A percentile compares a stretch with the other conserved stretches of the same genome.
Conservation (phyloP, 1,284 basidiomycete species). For the Porphyrellus sp. region DNA sequence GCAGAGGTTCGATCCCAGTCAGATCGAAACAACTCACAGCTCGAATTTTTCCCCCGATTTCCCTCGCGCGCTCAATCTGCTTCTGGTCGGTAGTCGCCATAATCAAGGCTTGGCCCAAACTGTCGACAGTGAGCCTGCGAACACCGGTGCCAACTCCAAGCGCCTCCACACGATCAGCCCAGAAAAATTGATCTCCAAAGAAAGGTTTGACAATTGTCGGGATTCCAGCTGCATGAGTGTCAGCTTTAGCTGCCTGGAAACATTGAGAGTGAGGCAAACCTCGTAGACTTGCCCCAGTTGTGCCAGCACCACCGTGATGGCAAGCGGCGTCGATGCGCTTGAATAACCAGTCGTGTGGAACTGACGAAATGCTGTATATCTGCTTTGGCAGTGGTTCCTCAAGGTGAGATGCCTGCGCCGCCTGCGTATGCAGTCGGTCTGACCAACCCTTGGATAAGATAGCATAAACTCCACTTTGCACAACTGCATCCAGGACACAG, state of each 20-base stretch:
- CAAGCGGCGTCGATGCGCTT: constrained; percentile 91
- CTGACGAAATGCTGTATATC: constrained; percentile 81
- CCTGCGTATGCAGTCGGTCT: constrained; percentile 77
- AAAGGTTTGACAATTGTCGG: constrained; percentile 97
- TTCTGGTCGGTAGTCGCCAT: constrained; percentile 84
- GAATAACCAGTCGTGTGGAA: constrained; percentile 98
- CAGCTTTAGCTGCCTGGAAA: background rate
- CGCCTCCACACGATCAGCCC: constrained; percentile 92
- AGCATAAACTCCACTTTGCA: constrained; percentile 81
- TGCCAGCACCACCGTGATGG: constrained; percentile 97
- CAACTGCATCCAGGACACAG: constrained; percentile 85
- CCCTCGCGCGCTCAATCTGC: constrained; percentile 81
- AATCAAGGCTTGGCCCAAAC: constrained; percentile 72
- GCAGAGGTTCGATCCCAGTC: constrained; percentile 8
- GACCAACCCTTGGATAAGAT: constrained; percentile 98
- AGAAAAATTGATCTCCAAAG: constrained; percentile 98
- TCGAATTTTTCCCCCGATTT: constrained; percentile 83
- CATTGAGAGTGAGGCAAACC: constrained; percentile 44
- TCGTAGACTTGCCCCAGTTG: constrained; percentile 89
- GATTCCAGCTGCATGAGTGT: constrained; percentile 64
- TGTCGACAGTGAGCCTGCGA: constrained; percentile 79
- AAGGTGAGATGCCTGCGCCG: constrained; percentile 52
- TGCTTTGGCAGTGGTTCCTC: constrained; percentile 71
- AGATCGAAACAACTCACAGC: constrained; percentile 45
- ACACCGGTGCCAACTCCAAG: constrained; percentile 87